Evolutionary conservation across 1,284 basidiomycete genomes (phyloP).

Genomic region (Apiotrichum montevideense): DNA sequence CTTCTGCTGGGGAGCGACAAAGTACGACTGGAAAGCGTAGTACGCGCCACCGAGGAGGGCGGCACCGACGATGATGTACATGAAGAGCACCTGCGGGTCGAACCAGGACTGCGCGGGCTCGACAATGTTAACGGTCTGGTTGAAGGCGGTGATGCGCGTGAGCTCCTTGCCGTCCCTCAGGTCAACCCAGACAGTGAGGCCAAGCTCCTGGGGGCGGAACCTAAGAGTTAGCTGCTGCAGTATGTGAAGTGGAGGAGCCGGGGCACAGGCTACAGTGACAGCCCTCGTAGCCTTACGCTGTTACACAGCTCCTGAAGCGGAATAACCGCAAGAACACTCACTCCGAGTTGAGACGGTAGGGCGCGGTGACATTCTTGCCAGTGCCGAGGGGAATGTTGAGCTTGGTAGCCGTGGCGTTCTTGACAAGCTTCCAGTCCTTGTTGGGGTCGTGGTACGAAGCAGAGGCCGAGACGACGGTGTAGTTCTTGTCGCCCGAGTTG

Average conservation of each 20-base stretch:
- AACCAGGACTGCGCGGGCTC: slow-evolving; percentile 73
- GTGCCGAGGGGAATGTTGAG: slow-evolving; percentile 60
- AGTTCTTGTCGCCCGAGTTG: slow-evolving; percentile 62
- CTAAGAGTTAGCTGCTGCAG: slow-evolving; percentile 33
- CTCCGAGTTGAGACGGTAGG: slow-evolving; percentile 77
- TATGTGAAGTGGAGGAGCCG: background rate
- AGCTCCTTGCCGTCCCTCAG: slow-evolving; percentile 30
- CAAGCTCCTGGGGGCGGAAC: slow-evolving; percentile 63
- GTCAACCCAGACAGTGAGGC: slow-evolving; percentile 67
- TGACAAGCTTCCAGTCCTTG: slow-evolving; percentile 58
- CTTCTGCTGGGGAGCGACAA: slow-evolving; percentile 48
- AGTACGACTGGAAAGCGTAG: slow-evolving; percentile 61
- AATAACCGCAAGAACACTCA: slow-evolving; percentile 49
- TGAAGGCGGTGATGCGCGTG: slow-evolving; percentile 61
- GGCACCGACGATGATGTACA: slow-evolving; percentile 65
- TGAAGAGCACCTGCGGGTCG: slow-evolving; percentile 69
- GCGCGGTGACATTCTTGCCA: slow-evolving; percentile 62
- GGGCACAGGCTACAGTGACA: background rate
- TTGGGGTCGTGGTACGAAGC: slow-evolving; percentile 68
- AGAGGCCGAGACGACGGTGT: slow-evolving; percentile 63
- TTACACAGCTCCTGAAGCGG: background rate
- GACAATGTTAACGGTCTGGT: slow-evolving; percentile 72
- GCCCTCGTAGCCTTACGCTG: background rate
- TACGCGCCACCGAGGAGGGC: slow-evolving; percentile 63
- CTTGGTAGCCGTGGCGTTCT: slow-evolving; percentile 57